Conservation (phyloP, 2,329 filamentous ascomycete species). For the Teratosphaeria gauchensis region DNA sequence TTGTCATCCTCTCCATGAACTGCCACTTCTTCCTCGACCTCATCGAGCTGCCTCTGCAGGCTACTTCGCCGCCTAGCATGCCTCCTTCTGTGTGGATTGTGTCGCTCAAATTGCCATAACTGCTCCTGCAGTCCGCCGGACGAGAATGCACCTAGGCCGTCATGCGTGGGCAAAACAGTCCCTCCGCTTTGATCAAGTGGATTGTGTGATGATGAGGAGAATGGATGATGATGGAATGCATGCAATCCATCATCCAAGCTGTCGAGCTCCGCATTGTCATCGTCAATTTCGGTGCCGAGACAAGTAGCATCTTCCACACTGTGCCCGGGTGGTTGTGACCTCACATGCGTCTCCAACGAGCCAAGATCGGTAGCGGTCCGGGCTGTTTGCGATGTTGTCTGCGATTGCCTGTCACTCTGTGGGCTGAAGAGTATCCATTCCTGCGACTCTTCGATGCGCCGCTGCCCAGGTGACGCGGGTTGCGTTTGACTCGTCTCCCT, state of each 20-base stretch:
- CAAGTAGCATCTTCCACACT: slow-evolving; percentile 33
- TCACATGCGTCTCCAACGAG: slow-evolving; percentile 60
- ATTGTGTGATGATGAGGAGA: slow-evolving; percentile 35
- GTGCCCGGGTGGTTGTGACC: slow-evolving; percentile 43
- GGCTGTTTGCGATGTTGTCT: slow-evolving; percentile 58
- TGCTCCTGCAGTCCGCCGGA: slow-evolving; percentile 60
- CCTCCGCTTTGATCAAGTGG: slow-evolving; percentile 47
- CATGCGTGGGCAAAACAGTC: slow-evolving; percentile 78
- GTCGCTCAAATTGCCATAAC: slow-evolving; percentile 79
- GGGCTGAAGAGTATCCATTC: slow-evolving; percentile 91
- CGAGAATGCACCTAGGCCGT: slow-evolving; percentile 79
- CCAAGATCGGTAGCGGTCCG: slow-evolving; percentile 69
- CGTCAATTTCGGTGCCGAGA: slow-evolving; percentile 31
- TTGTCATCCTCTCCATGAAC: slow-evolving; percentile 59
- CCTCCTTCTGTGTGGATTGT: slow-evolving; percentile 60
- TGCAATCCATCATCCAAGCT: slow-evolving; percentile 87
- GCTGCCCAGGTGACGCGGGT: slow-evolving; percentile 30
- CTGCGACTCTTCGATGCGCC: slow-evolving; percentile 59
- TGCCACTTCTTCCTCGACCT: slow-evolving; percentile 41
- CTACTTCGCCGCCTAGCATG: slow-evolving; percentile 45
- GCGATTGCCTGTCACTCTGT: slow-evolving; percentile 50
- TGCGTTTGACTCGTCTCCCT: slow-evolving; percentile 5
- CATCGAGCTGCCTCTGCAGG: slow-evolving; percentile 47
- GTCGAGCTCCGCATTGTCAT: slow-evolving; percentile 71
- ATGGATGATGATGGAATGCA: slow-evolving; percentile 66